Conservation (phyloP, 257 asterid genomes). For the Petunia secreta region DNA sequence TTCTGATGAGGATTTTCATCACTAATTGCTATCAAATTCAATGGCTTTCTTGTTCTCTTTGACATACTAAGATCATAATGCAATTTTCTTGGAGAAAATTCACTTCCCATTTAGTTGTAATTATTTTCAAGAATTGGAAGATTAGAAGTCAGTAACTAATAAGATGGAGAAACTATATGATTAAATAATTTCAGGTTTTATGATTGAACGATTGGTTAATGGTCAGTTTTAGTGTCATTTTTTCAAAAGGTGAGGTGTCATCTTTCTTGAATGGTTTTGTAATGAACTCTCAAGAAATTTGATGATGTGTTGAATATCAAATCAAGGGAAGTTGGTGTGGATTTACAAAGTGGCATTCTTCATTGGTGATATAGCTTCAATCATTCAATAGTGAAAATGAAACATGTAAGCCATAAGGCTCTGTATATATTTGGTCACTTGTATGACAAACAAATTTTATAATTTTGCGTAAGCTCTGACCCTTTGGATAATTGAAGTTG, state of each 20-base stretch:
- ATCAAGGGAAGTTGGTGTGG: neutral
- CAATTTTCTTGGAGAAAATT: neutral
- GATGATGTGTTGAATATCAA: neutral
- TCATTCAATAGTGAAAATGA: neutral
- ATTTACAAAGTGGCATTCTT: constrained; percentile 1
- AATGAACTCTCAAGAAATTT: neutral
- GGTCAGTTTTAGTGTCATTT: neutral
- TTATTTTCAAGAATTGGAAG: neutral
- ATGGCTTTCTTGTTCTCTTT: constrained; percentile 22
- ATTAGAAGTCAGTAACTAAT: neutral
- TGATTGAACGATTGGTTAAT: neutral
- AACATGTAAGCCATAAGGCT: neutral
- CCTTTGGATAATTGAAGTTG: neutral
- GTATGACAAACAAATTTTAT: neutral
- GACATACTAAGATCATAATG: constrained; percentile 27
- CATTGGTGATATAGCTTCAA: neutral
- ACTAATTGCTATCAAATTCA: neutral
- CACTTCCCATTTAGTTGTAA: constrained; percentile 16
- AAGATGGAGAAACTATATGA: neutral
- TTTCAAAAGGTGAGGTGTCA: neutral
- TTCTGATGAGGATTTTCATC: neutral
- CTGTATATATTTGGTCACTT: neutral
- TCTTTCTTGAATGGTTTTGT: constrained; percentile 1
- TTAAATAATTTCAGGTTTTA: constrained; percentile 5
- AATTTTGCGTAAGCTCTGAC: neutral